Conservation (phyloP, 1,284 basidiomycete genomes). For the Cystobasidium sp. region DNA sequence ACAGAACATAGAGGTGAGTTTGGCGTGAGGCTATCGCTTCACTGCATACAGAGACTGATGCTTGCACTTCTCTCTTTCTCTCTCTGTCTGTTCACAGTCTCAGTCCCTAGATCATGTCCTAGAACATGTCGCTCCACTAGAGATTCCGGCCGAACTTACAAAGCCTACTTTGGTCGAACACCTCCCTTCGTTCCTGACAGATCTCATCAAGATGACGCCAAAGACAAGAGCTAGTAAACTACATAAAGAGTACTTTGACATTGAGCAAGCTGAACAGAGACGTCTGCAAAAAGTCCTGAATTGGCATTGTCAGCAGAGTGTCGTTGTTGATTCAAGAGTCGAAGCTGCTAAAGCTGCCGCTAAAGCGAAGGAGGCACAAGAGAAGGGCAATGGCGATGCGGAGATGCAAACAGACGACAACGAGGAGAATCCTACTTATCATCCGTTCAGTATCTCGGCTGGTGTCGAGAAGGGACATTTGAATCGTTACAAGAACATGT, state of each 20-base stretch:
- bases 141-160: slow-evolving; percentile 67
- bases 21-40: no score
- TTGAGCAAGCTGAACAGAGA: slow-evolving; percentile 87
- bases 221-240: slow-evolving; percentile 74
- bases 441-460: slow-evolving; percentile 87
- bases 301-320: slow-evolving; percentile 67
- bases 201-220: slow-evolving; percentile 65
- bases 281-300: slow-evolving; percentile 90
- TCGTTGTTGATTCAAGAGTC: slow-evolving; percentile 24
- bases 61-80: neutral
- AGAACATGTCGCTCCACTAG: slow-evolving; percentile 74
- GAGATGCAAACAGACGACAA: slow-evolving; percentile 21
- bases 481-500: slow-evolving; percentile 63
- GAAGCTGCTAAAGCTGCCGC: slow-evolving; percentile 20
- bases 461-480: slow-evolving; percentile 93
- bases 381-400: neutral
- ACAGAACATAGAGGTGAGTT: slow-evolving; percentile 81
- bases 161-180: slow-evolving; percentile 54
- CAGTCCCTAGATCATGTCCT: slow-evolving; percentile 51
- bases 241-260: slow-evolving; percentile 86
- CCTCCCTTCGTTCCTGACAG: slow-evolving; percentile 78
- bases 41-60: no score
- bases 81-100: slow-evolving; percentile 56
- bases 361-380: slow-evolving; percentile 55
- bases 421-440: slow-evolving; percentile 41